Conservation (phyloP, 805 yeast genomes). For the Sporopachydermia lactativora region DNA sequence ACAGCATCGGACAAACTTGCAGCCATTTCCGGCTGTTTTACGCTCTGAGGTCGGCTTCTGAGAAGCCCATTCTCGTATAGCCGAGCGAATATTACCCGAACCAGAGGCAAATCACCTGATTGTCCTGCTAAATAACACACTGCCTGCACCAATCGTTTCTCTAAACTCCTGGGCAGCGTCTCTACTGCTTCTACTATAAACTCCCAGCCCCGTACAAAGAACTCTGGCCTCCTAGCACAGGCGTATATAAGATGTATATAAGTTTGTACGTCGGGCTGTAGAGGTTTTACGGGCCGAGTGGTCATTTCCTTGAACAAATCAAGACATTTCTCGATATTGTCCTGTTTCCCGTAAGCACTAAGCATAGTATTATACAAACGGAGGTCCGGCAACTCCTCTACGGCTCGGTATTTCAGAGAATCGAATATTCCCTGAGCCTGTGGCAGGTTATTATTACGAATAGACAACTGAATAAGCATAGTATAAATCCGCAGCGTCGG, state of each 20-base stretch:
- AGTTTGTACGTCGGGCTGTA: slow-evolving; percentile 29
- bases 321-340: slow-evolving; percentile 58
- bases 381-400: slow-evolving; percentile 50
- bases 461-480: background rate
- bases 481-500: background rate
- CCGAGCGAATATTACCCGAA: slow-evolving; percentile 39
- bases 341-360: slow-evolving; percentile 43
- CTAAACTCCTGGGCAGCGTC: slow-evolving; percentile 15
- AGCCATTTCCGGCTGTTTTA: background rate
- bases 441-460: background rate
- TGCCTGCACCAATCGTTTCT: slow-evolving; percentile 37
- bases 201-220: slow-evolving; percentile 57
- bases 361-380: slow-evolving; percentile 61
- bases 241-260: slow-evolving; percentile 52
- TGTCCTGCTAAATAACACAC: slow-evolving; percentile 66
- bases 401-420: slow-evolving; percentile 69
- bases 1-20: background rate
- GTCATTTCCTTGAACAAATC: slow-evolving; percentile 65
- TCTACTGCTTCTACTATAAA: slow-evolving; percentile 52
- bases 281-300: slow-evolving; percentile 17
- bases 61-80: background rate
- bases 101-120: slow-evolving; percentile 63
- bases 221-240: slow-evolving; percentile 38
- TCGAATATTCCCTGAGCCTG: slow-evolving; percentile 68
- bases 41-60: background rate